A percentile compares a stretch with the other conserved stretches of the same genome.
Conservation (phyloP, 805 yeast species). For the Kluyveromyces aestuarii region DNA sequence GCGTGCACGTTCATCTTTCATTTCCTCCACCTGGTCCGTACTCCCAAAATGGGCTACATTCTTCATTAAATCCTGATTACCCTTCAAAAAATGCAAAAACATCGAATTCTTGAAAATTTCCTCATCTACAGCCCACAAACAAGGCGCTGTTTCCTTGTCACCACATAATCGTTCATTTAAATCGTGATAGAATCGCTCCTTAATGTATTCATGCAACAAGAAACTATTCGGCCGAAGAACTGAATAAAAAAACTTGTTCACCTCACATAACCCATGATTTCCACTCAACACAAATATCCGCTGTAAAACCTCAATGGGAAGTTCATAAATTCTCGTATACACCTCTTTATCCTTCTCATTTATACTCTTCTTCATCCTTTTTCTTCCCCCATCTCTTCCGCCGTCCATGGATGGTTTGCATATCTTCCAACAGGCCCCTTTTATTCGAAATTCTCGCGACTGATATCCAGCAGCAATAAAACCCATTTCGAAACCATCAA, state of each 20-base stretch:
- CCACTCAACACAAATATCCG: constrained; percentile 11
- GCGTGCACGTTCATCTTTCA: constrained; percentile 1
- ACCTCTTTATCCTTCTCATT: not conserved
- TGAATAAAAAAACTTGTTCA: constrained; percentile 12
- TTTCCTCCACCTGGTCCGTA: not conserved
- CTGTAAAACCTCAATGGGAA: constrained; percentile 14
- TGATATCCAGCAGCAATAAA: constrained; percentile 1
- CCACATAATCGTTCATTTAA: not conserved
- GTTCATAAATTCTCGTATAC: constrained; percentile 4
- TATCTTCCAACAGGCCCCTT: not conserved
- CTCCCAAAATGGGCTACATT: constrained; percentile 3
- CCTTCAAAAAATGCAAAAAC: constrained; percentile 5
- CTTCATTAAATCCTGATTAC: constrained; percentile 2
- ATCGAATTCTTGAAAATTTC: constrained; percentile 5
- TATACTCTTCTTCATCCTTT: not conserved
- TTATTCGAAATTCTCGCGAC: not conserved
- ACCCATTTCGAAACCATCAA: not conserved
- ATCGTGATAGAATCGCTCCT: constrained; percentile 4
- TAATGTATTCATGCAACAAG: constrained; percentile 6
- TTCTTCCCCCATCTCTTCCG: not conserved
- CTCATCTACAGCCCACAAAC: constrained; percentile 3
- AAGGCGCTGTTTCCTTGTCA: not conserved
- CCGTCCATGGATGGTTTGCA: not conserved
- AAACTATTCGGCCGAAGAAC: constrained; percentile 11
- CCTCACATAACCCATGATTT: constrained; percentile 7